Percentiles rank a stretch among this genome's conserved stretches.
Evolutionary conservation across 2,329 filamentous ascomycete species (phyloP).

Genomic region (Lachnellula cervina): DNA sequence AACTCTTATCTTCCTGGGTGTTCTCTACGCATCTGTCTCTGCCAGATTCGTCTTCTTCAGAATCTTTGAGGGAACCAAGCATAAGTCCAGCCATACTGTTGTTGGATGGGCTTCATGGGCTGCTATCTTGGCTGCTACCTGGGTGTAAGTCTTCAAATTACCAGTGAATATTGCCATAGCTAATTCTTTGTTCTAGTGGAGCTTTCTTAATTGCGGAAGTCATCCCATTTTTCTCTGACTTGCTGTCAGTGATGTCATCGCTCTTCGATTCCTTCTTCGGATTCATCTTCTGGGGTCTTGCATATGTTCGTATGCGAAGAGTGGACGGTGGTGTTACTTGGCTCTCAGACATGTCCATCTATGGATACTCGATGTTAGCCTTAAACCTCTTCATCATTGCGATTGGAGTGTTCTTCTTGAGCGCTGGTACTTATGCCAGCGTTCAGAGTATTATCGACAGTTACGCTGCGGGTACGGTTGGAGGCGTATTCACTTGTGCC

Average conservation of each 20-base stretch:
- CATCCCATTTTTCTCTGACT: conserved; percentile 81
- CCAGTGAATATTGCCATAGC: background rate
- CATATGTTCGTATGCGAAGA: conserved; percentile 70
- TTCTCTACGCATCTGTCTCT: conserved; percentile 85
- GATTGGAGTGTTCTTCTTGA: conserved; percentile 76
- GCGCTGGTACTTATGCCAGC: conserved; percentile 73
- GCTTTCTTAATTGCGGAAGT: conserved; percentile 89
- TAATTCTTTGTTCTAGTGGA: background rate
- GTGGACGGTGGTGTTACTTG: conserved; percentile 53
- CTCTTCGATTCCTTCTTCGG: conserved; percentile 91
- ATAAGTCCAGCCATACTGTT: conserved; percentile 76
- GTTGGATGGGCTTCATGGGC: conserved; percentile 78
- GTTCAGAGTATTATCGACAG: conserved; percentile 71
- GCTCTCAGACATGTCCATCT: conserved; percentile 24
- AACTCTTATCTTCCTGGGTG: conserved; percentile 86
- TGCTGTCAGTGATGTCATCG: conserved; percentile 73
- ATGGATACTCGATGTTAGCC: conserved; percentile 48
- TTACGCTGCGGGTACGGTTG: conserved; percentile 60
- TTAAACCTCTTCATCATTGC: conserved; percentile 70
- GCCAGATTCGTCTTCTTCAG: conserved; percentile 91
- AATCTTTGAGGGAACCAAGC: conserved; percentile 71
- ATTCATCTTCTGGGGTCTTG: conserved; percentile 91
- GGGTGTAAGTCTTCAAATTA: conserved; percentile 60
- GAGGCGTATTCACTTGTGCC: conserved; percentile 69
- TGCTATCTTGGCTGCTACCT: conserved; percentile 66